A percentile compares a stretch with the other conserved stretches of the same genome.
Evolutionary conservation across 2,329 filamentous ascomycete species (phyloP).

Genomic region (Nannizziopsis arthrosporioides): DNA sequence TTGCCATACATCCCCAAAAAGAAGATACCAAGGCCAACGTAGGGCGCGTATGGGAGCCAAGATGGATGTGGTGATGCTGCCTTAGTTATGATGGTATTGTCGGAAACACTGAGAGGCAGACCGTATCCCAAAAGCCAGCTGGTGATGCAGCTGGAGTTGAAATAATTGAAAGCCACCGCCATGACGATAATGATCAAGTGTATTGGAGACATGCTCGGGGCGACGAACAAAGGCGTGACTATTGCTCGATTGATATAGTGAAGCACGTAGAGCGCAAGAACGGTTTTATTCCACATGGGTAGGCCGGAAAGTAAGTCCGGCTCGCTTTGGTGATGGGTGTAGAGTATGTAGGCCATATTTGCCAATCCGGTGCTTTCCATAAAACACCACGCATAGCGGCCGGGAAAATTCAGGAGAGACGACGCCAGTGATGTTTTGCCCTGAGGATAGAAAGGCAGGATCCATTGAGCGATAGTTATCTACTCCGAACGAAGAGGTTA

Average conservation of each 20-base stretch:
- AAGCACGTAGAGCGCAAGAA: slow-evolving; percentile 46
- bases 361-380: slow-evolving; percentile 78
- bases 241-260: slow-evolving; percentile 90
- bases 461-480: slow-evolving; percentile 64
- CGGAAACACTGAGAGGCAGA: slow-evolving; percentile 25
- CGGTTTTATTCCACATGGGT: slow-evolving; percentile 27
- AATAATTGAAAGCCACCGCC: slow-evolving; percentile 63
- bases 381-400: slow-evolving; percentile 71
- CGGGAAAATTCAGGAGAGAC: slow-evolving; percentile 73
- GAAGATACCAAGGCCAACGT: slow-evolving; percentile 62
- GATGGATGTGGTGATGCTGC: slow-evolving; percentile 37
- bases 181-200: slow-evolving; percentile 54
- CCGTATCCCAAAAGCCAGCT: slow-evolving; percentile 76
- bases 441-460: slow-evolving; percentile 71
- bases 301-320: slow-evolving; percentile 19
- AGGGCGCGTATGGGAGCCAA: slow-evolving; percentile 31
- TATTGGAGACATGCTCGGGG: slow-evolving; percentile 87
- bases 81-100: slow-evolving; percentile 30
- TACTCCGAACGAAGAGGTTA: slow-evolving; percentile 30
- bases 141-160: slow-evolving; percentile 67
- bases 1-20: slow-evolving; percentile 65
- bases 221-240: slow-evolving; percentile 62
- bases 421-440: slow-evolving; percentile 68
- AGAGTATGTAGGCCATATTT: slow-evolving; percentile 68
- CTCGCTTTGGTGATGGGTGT: slow-evolving; percentile 47